Conservation (phyloP, 2,329 filamentous ascomycete genomes). For the Sporothrix inflata region DNA sequence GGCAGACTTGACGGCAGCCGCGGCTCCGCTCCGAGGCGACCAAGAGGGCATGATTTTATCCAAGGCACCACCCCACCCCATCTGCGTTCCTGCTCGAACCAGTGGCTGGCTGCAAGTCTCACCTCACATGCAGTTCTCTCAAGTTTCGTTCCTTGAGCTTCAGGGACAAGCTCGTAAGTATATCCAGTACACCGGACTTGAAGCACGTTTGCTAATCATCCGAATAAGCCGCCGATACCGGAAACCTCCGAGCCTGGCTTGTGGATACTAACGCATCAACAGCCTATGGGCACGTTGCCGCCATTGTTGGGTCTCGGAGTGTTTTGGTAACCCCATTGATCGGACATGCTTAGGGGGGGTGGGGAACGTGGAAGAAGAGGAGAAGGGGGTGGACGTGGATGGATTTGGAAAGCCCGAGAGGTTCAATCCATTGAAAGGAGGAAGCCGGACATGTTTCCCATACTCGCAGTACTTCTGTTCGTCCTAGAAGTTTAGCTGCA, state of each 20-base stretch:
- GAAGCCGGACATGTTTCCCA: too few species aligned
- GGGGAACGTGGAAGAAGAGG: too few species aligned
- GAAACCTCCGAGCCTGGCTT: slow-evolving; percentile 10
- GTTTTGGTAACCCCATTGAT: background rate
- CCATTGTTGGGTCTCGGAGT: background rate
- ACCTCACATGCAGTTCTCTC: slow-evolving; percentile 9
- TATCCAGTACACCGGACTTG: background rate
- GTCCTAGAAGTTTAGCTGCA: too few species aligned
- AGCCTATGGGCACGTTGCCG: background rate
- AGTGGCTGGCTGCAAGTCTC: slow-evolving; percentile 6
- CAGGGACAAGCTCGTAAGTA: slow-evolving; percentile 16
- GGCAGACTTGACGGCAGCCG: background rate
- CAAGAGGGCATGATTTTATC: slow-evolving; percentile 1
- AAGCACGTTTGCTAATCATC: background rate
- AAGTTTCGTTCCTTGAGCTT: background rate
- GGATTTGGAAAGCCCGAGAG: too few species aligned
- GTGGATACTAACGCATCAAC: background rate
- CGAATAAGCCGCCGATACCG: background rate
- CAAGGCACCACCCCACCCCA: background rate
- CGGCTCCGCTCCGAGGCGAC: background rate
- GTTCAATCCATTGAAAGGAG: too few species aligned
- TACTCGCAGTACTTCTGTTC: too few species aligned
- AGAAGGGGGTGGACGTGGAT: too few species aligned
- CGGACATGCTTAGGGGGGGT: too few species aligned
- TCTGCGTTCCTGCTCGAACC: slow-evolving; percentile 4